Evolutionary conservation across 768 basidiomycete genomes (phyloP), one percentile per base, ranked within the genome.

Genomic region (Kwoniella heveanensis): DNA sequence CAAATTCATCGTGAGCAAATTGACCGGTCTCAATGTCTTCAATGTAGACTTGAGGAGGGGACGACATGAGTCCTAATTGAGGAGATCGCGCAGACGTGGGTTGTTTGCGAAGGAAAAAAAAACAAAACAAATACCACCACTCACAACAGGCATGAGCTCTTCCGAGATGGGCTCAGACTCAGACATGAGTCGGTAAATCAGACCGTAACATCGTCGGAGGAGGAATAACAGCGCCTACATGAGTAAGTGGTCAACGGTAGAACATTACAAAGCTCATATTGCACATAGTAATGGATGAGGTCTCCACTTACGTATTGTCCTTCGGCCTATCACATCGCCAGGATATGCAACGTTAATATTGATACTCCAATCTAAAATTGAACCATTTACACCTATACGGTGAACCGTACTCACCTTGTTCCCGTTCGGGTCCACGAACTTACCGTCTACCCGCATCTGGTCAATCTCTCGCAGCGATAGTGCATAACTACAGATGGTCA

Each of bases 111-210:
- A 36, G 13, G n/a, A n/a, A n/a, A n/a, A n/a, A n/a, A n/a, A n/a
- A n/a, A n/a, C n/a, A n/a, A n/a, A n/a, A n/a, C n/a, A n/a, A n/a
- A n/a, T n/a, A n/a, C n/a, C 19, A 2, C 12, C 24, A 76, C 86
- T 59, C 79, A 94, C 94, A 39, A 96, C 86, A 5, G 94, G 94
- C 90, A 97, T 98, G 17, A 99, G 82, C 79, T 98, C 96, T 80
- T 99, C 96, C 0, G 92, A 95, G 1, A 99, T 93, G 0, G 96
- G 96, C 81, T 97, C 95, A 66, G 90, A 92, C 21, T 92, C 92
- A 25, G 92, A 93, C 66, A 99, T 85, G 53, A 99, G 80, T 27
- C 89, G 86, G 80, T 97, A 98, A 70, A 96, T 94, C 55, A 97
- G 85, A 65, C 95, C 95, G 79, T 98, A 94, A 83, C 96, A 99